Evolutionary conservation across 1,284 basidiomycete genomes (phyloP).

Genomic region (Sanghuangporus sanghuang): DNA sequence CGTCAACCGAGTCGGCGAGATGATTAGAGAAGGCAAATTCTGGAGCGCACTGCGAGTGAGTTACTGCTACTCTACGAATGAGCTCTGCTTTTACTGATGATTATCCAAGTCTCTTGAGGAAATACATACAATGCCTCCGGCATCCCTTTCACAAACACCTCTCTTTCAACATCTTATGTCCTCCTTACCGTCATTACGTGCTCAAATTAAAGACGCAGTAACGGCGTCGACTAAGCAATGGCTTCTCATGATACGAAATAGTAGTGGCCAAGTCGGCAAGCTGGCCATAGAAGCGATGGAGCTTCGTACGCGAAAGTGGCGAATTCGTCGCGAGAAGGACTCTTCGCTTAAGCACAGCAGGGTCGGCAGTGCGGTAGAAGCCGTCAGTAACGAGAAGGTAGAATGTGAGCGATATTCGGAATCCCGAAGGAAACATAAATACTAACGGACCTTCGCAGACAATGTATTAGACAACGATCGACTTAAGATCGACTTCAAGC

Average conservation of each 20-base stretch:
- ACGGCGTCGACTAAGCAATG: constrained; percentile 96
- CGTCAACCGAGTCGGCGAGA: constrained; percentile 88
- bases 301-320: constrained; percentile 80
- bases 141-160: constrained; percentile 87
- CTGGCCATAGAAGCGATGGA: constrained; percentile 93
- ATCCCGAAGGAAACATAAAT: constrained; percentile 1
- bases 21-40: constrained; percentile 91
- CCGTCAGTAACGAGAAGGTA: constrained; percentile 89
- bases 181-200: constrained; percentile 85
- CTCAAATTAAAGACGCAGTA: constrained; percentile 89
- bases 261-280: constrained; percentile 81
- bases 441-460: constrained; percentile 41
- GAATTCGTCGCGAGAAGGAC: constrained; percentile 73
- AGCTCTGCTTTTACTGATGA: constrained; percentile 13
- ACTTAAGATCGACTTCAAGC: constrained; percentile 88
- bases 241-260: constrained; percentile 92
- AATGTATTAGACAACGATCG: constrained; percentile 90
- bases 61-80: constrained; percentile 27
- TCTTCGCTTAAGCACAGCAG: constrained; percentile 69
- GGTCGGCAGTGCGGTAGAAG: constrained; percentile 92
- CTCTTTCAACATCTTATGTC: constrained; percentile 91
- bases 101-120: constrained; percentile 81
- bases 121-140: constrained; percentile 86
- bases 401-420: constrained; percentile 66
- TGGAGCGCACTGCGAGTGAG: constrained; percentile 93